Percentiles rank a stretch among this genome's conserved stretches.
Evolutionary conservation across 495 filamentous ascomycete species (phyloP).

Genomic region (Tuber aestivum): DNA sequence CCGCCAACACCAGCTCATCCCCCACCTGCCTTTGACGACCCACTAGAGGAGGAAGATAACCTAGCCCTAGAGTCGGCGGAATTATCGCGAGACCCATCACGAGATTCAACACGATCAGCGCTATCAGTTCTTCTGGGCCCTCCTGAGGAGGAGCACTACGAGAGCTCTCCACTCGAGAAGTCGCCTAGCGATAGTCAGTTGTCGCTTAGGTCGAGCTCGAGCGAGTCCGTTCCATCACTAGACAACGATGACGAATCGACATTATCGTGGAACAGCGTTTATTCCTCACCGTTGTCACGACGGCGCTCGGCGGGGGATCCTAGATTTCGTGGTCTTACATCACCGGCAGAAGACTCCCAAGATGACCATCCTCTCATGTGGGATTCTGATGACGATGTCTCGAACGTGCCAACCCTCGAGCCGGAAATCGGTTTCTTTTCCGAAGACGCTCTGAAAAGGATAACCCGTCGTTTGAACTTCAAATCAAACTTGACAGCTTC

Average conservation of each 20-base stretch:
- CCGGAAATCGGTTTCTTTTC: constrained; percentile 40
- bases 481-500: constrained; percentile 95
- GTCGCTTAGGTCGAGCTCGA: constrained; percentile 54
- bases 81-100: constrained; percentile 32
- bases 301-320: constrained; percentile 32
- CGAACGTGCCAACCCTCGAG: constrained; percentile 37
- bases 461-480: constrained; percentile 53
- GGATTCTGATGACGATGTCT: constrained; percentile 36
- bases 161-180: constrained; percentile 35
- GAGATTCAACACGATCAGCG: constrained; percentile 30
- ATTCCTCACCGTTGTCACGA: constrained; percentile 31
- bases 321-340: constrained; percentile 43
- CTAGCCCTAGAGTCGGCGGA: constrained; percentile 30
- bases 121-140: constrained; percentile 50
- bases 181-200: constrained; percentile 40
- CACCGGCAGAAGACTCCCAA: constrained; percentile 52
- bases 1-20: constrained; percentile 35
- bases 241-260: constrained; percentile 48
- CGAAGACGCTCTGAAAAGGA: constrained; percentile 32
- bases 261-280: constrained; percentile 39
- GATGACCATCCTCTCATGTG: constrained; percentile 55
- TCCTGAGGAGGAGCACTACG: constrained; percentile 53
- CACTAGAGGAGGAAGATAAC: constrained; percentile 22
- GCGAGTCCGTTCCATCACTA: constrained; percentile 59
- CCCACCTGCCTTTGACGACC: constrained; percentile 27